Evolutionary conservation across 768 basidiomycete genomes (phyloP).

Genomic region (Exidia glandulosa): DNA sequence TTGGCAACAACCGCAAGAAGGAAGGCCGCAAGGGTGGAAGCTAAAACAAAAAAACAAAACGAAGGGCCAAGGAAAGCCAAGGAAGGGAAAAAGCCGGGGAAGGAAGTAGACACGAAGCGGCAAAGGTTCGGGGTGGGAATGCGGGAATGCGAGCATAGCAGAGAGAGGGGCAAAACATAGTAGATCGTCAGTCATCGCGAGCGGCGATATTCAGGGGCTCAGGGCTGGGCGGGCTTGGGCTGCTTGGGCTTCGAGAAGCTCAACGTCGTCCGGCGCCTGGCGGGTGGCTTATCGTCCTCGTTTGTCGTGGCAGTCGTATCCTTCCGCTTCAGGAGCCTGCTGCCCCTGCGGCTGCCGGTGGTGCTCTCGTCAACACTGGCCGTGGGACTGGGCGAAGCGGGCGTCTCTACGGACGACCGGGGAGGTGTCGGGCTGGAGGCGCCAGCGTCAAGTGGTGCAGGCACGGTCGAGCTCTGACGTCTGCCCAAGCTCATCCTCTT

Average conservation of each 20-base stretch:
- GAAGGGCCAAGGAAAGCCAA: neutral
- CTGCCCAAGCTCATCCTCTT: constrained; percentile 20
- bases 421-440: neutral
- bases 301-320: constrained; percentile 2
- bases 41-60: neutral
- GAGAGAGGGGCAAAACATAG: neutral
- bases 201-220: neutral
- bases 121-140: neutral
- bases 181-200: neutral
- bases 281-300: constrained; percentile 3
- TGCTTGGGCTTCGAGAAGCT: neutral
- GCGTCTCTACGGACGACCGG: neutral
- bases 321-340: neutral
- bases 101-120: neutral
- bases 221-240: neutral
- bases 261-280: neutral
- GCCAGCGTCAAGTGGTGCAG: neutral
- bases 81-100: neutral
- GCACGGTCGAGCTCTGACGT: neutral
- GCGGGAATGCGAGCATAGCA: neutral
- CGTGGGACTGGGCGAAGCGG: neutral
- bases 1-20: neutral
- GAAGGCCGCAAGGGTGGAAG: too few species aligned
- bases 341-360: neutral
- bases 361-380: neutral